Evolutionary conservation across 2,329 filamentous ascomycete genomes (phyloP).

Genomic region (Colletotrichum sp.): DNA sequence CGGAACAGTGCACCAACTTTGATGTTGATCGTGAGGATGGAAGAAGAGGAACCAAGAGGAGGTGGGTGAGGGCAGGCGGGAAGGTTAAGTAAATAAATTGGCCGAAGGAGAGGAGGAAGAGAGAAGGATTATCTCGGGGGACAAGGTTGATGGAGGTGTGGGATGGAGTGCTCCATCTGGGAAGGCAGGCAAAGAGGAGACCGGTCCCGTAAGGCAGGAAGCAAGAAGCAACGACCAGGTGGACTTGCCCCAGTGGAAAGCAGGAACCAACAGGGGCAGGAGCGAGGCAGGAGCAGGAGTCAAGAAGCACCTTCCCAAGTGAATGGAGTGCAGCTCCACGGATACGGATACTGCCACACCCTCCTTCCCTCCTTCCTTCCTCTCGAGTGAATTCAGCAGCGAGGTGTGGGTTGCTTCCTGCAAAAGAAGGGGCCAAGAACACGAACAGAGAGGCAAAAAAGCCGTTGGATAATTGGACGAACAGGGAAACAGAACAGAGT

Average conservation of each 20-base stretch:
- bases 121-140: not conserved
- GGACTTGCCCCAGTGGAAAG: not conserved
- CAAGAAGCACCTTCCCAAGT: not conserved
- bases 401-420: not conserved
- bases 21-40: not conserved
- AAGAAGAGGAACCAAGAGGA: not conserved
- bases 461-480: slow-evolving; percentile 11
- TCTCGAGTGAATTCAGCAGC: not conserved
- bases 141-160: slow-evolving; percentile 6
- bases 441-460: not conserved
- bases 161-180: not conserved
- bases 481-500: slow-evolving; percentile 5
- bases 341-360: not conserved
- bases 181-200: not conserved
- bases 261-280: not conserved
- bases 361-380: not conserved
- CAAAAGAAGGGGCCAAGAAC: not conserved
- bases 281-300: not conserved
- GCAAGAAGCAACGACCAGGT: not conserved
- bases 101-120: not conserved
- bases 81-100: slow-evolving; percentile 4
- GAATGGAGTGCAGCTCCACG: not conserved
- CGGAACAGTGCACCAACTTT: slow-evolving; percentile 1
- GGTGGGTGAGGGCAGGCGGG: not conserved
- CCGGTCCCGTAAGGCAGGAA: not conserved